Conservation (phyloP, 2,329 filamentous ascomycete genomes). For the Diaporthe eres region DNA sequence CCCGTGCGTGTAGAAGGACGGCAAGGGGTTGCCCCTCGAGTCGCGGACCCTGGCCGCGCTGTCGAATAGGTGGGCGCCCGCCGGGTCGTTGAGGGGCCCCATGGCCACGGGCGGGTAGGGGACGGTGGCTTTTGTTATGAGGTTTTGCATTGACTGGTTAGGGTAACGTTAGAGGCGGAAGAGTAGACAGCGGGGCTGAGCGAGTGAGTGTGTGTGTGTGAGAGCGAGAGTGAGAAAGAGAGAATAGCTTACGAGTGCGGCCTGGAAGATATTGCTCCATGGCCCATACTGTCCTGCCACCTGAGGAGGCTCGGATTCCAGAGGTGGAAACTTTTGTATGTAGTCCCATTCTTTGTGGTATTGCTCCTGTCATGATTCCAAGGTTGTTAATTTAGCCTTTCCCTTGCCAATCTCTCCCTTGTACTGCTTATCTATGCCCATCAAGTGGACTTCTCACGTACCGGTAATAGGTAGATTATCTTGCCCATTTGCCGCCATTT, state of each 20-base stretch:
- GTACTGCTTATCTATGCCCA: no score
- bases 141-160: slow-evolving; percentile 1
- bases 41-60: slow-evolving; percentile 1
- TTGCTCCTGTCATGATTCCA: neutral
- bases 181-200: no score
- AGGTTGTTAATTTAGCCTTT: neutral
- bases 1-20: slow-evolving; percentile 19
- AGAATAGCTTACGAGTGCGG: neutral
- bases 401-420: no score
- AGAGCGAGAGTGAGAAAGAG: no score
- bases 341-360: slow-evolving; percentile 34
- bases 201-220: neutral
- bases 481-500: neutral
- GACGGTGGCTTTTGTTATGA: neutral
- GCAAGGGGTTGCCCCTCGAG: neutral
- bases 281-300: slow-evolving; percentile 22
- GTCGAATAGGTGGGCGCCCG: neutral
- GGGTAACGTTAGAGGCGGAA: neutral
- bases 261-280: slow-evolving; percentile 28
- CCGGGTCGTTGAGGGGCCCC: slow-evolving; percentile 5
- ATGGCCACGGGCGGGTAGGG: slow-evolving; percentile 5
- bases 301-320: neutral
- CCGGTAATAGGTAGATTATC: neutral
- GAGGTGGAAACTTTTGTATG: neutral
- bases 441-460: neutral